Evolutionary conservation across 1,284 basidiomycete species (phyloP), one percentile per base, ranked within the genome.

Genomic region (Cutaneotrichosporon arboriforme): DNA sequence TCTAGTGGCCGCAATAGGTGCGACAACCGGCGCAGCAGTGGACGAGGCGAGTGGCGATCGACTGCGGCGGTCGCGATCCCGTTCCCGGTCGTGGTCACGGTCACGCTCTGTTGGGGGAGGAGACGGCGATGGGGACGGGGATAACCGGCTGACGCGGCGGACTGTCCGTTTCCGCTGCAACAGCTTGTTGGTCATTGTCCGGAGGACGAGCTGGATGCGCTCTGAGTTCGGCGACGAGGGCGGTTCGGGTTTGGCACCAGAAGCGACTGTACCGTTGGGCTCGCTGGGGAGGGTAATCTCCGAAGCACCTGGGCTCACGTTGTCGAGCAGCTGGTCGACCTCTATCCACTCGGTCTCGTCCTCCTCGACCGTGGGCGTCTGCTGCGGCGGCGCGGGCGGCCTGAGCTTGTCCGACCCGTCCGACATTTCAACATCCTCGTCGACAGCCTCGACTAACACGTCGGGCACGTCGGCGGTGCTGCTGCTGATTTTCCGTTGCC

Each of bases 151-250:
- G 4, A 75, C 40, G 8, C 73, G 63, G 1, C 73, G 67, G 10
- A 77, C 55, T 0, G 71, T 74, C 17, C 73, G 66, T 40, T 51
- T 76, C 38, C 72, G 73, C 51, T 76, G 71, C 8, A 76, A 65
- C 2, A 79, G 63, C 64, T 74, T 75, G 54, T 72, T 70, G 8
- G 76, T 79, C 66, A 78, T 77, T 2, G 75, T 77, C 37, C 69
- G 68, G 9, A 79, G 62, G 1, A 78, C 74, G 15, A 77, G 63
- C 52, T 77, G 74, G 23, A 78, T 63, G 8, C 67, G 58, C n/a
- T 70, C 66, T 10, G 61, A 51, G 54, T 61, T 71, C 22, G 3
- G 49, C 35, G 14, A 48, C 34, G 17, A 47, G 20, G 7, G 26
- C 10, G 26, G 26, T 31, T 31, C 26, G 26, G 26, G 26, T 5